Evolutionary conservation across 192 early-diverging fungal genomes (phyloP), one percentile per base, ranked within the genome.

Genomic region (Mortierella alpina): DNA sequence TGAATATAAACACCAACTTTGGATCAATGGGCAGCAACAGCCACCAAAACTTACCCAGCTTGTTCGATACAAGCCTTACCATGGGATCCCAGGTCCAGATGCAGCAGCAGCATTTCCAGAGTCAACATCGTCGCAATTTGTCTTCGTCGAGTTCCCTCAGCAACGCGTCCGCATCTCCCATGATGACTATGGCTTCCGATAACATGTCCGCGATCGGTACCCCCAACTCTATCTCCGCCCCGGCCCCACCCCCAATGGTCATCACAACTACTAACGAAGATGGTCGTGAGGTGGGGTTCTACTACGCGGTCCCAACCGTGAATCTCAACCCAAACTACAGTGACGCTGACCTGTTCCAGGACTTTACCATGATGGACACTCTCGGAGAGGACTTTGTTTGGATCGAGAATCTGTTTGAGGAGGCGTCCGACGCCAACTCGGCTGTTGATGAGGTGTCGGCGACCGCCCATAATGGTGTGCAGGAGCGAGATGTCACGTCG

Each of bases 351-450:
- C 70, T 80, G 7, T 80, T 80, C 52, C 77, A 72, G 39, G 77
- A 80, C 48, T 68, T 80, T 40, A 60, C 69, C 12, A 66, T 79
- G 76, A 72, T 66, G 62, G 66, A 79, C 18, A 22, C 77, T 55
- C 44, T 80, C 8, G 77, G 77, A 2, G 77, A 80, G 49, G 48
- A 68, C 57, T 80, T 80, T 58, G 70, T 72, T 17, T 80, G 77
- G 77, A 56, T 80, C 51, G 53, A 80, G 66, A 80, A 80, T 40
- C 44, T 80, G 48, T 80, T 80, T 72, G 77, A 80, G 6, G 70
- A 66, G 20, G 39, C 61, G 31, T 9, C 61, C 13, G 62, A 63
- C 22, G 51, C 44, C 6, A 45, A 44, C 17, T n/a, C 47, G 18
- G 53, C 23, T 31, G 3, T 31, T 31, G 31, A 31, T 31, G 31